phyloP scores from a whole-genome alignment of 2,329 filamentous ascomycete species.

The Neonectria hederae region DNA sequence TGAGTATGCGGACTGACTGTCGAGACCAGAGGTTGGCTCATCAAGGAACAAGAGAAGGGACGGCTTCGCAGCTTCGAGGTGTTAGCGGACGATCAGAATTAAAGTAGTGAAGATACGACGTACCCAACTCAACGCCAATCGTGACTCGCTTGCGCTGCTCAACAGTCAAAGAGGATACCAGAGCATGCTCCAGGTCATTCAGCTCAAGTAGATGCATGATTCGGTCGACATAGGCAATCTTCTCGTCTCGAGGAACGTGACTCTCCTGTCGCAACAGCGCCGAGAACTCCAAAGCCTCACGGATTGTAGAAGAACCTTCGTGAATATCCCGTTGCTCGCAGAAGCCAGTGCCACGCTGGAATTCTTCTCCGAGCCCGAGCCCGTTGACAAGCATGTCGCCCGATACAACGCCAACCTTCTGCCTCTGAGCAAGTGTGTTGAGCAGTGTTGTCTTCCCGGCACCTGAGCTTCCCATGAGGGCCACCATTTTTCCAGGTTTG shows the following conservation, averaged over 20 bases:
- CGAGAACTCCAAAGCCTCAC: slow-evolving; percentile 71
- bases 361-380: slow-evolving; percentile 71
- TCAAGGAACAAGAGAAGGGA: slow-evolving; percentile 68
- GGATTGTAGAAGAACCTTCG: slow-evolving; percentile 68
- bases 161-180: slow-evolving; percentile 65
- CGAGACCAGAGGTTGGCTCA: slow-evolving; percentile 64
- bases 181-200: slow-evolving; percentile 68
- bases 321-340: slow-evolving; percentile 70
- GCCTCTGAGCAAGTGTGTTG: slow-evolving; percentile 78
- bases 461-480: slow-evolving; percentile 81
- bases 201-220: slow-evolving; percentile 72
- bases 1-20: slow-evolving; percentile 64
- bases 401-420: slow-evolving; percentile 75
- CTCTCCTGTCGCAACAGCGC: slow-evolving; percentile 68
- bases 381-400: slow-evolving; percentile 83
- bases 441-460: slow-evolving; percentile 86
- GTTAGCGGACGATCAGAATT: background rate
- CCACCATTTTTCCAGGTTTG: slow-evolving; percentile 81
- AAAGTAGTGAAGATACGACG: background rate
- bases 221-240: slow-evolving; percentile 71
- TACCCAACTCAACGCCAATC: slow-evolving; percentile 61
- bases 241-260: slow-evolving; percentile 64
- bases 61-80: slow-evolving; percentile 54
- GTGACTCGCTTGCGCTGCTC: slow-evolving; percentile 65
- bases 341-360: slow-evolving; percentile 79